Conservation (phyloP, 768 basidiomycete species). For the Rhizopogon salebrosus region DNA sequence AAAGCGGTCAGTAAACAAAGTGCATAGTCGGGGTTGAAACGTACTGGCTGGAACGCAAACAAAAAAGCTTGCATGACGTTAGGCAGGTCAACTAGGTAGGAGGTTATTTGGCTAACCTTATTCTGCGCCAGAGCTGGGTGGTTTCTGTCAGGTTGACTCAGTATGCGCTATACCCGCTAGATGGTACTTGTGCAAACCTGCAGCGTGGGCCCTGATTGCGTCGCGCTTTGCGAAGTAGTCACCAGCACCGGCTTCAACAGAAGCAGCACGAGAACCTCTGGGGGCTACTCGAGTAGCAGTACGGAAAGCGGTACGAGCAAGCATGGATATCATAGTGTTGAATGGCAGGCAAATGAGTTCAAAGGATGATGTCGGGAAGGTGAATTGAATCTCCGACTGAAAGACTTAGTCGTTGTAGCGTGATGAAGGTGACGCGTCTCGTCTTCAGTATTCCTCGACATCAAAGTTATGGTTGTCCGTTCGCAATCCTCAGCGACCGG, state of each 20-base stretch:
- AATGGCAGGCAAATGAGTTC: slow-evolving; percentile 19
- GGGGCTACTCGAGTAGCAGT: slow-evolving; percentile 39
- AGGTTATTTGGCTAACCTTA: slow-evolving; percentile 49
- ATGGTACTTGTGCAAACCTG: slow-evolving; percentile 35
- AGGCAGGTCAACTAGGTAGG: not conserved
- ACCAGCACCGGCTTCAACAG: slow-evolving; percentile 33
- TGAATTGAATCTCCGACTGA: slow-evolving; percentile 24
- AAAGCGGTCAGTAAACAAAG: slow-evolving; percentile 8
- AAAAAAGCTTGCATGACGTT: slow-evolving; percentile 47
- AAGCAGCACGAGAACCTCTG: slow-evolving; percentile 28
- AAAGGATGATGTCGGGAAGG: slow-evolving; percentile 22
- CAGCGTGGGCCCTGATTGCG: slow-evolving; percentile 62
- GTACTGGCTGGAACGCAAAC: slow-evolving; percentile 72
- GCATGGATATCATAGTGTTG: slow-evolving; percentile 38
- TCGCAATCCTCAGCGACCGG: slow-evolving; percentile 83
- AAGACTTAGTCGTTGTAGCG: slow-evolving; percentile 12
- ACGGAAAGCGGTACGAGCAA: slow-evolving; percentile 47
- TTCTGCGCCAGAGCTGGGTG: slow-evolving; percentile 79
- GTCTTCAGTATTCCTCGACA: slow-evolving; percentile 4
- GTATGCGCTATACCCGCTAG: slow-evolving; percentile 5
- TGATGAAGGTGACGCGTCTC: slow-evolving; percentile 45
- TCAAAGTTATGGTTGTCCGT: slow-evolving; percentile 54
- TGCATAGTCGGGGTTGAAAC: slow-evolving; percentile 23
- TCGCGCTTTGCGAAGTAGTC: slow-evolving; percentile 47
- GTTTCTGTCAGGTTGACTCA: slow-evolving; percentile 45